Base-by-base conservation (phyloP, 2,329 filamentous ascomycete species). In the Nothomitra cinnamomea region DNA sequence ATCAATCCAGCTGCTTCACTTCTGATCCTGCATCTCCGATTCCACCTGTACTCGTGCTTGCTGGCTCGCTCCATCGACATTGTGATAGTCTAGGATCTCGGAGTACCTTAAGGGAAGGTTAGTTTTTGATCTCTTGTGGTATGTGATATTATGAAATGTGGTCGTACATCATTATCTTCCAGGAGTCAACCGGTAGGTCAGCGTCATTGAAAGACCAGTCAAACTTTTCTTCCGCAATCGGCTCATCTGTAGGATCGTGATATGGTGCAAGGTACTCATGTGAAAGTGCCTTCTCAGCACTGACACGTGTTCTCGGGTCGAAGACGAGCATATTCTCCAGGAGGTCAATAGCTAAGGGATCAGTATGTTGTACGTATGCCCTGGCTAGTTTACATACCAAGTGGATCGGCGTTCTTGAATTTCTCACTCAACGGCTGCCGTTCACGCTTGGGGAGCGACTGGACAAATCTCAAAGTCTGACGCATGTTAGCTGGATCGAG, bases 171-270 rank as follows among this genome's bases (percentile, higher is more conserved):
- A 96, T 98, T 66, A 98, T 95, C 74, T 98, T 98, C 92, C 92
- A 98, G n/a, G 89, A 95, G 66, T 98, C 92, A 51, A 96, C 89
- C 0, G 92, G 90, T 55, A 98, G 74, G 65, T 98, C 92, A 49
- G 90, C 92, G 62, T 98, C 92, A 68, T 96, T 96, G 72, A 98
- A 98, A 53, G 89, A 95, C 92, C 92, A 98, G 67, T 98, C 92
- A 63, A 98, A 98, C 72, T 95, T 95, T 74, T 95, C 89, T 57
- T 95, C 87, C 21, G 92, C 87, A 15, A 88, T 82, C 1, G 92
- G 92, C 74, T 98, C 92, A 64, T 98, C 92, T 45, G 86, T 92
- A 7, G 92, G 89, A 66, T 98, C 92, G 70, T 98, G 92, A 73
- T 98, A 98, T 6, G 90, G 90, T 8, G 87, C 79, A 50, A 98